phyloP scores from a whole-genome alignment of 306 rosid genomes.

The Cotoneaster glaucophyllus region DNA sequence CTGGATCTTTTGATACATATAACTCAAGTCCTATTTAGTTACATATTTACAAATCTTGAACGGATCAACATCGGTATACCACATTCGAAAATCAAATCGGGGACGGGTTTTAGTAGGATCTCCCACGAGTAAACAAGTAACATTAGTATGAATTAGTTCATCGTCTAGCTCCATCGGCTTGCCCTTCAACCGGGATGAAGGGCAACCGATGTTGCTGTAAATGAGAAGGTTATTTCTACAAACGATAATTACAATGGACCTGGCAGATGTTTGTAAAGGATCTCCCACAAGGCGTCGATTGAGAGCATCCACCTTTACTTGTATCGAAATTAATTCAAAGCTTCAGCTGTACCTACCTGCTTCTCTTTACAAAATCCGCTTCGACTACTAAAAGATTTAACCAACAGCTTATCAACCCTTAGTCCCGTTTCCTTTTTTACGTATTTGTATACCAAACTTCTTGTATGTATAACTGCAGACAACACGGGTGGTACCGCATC shows the following conservation, averaged over 20 bases:
- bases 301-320: not conserved
- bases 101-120: not conserved
- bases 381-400: slow-evolving; percentile 1
- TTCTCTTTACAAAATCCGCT: slow-evolving; percentile 2
- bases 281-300: slow-evolving; percentile 10
- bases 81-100: not conserved
- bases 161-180: not conserved
- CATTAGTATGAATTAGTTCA: not conserved
- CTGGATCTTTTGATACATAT: not conserved
- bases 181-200: not conserved
- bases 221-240: slow-evolving; percentile 1
- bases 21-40: not conserved
- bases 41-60: not conserved
- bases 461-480: not conserved
- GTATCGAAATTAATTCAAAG: not conserved
- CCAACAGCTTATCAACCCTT: not conserved
- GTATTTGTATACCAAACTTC: not conserved
- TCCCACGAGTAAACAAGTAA: not conserved
- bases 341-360: not conserved
- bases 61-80: not conserved
- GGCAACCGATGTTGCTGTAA: slow-evolving; percentile 4
- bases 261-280: slow-evolving; percentile 1
- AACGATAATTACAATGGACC: not conserved
- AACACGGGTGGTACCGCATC: not conserved
- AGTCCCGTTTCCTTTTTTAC: not conserved